Evolutionary conservation across 331 rosid genomes (phyloP).

Genomic region (Erythrophleum ivorense): DNA sequence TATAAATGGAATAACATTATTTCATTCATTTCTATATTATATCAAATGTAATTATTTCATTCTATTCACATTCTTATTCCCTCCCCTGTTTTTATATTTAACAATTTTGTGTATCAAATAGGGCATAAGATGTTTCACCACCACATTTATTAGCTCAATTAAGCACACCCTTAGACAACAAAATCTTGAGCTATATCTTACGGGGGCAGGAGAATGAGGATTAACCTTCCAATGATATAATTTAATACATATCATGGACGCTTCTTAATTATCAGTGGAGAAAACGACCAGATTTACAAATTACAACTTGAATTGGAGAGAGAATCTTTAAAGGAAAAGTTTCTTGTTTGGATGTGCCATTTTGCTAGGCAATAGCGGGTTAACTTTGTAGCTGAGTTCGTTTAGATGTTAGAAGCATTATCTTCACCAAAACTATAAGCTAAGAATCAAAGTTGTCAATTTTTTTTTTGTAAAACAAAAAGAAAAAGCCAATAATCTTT

Average conservation of each 20-base stretch:
- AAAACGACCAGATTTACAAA: neutral
- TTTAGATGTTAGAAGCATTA: conserved; percentile 3
- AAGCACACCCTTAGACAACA: neutral
- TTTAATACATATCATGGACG: neutral
- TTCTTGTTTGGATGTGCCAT: too few relatives aligned
- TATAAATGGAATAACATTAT: too few relatives aligned
- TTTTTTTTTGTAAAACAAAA: neutral
- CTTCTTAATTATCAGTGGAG: neutral
- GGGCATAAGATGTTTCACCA: too few relatives aligned
- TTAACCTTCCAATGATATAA: neutral
- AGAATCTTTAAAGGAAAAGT: neutral
- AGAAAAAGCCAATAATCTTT: neutral
- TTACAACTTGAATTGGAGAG: neutral
- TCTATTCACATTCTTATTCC: too few relatives aligned
- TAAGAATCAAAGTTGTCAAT: neutral
- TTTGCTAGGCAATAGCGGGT: neutral
- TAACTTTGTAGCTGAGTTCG: neutral
- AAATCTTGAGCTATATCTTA: too few relatives aligned
- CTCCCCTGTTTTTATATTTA: too few relatives aligned
- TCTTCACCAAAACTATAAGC: neutral
- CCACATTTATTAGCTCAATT: too few relatives aligned
- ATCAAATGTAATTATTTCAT: too few relatives aligned
- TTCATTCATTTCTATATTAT: too few relatives aligned
- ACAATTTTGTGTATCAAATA: too few relatives aligned
- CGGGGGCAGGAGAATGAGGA: neutral